phyloP scores from a whole-genome alignment of 176 grass and related monocot genomes.

The Tuctoria greenei region DNA sequence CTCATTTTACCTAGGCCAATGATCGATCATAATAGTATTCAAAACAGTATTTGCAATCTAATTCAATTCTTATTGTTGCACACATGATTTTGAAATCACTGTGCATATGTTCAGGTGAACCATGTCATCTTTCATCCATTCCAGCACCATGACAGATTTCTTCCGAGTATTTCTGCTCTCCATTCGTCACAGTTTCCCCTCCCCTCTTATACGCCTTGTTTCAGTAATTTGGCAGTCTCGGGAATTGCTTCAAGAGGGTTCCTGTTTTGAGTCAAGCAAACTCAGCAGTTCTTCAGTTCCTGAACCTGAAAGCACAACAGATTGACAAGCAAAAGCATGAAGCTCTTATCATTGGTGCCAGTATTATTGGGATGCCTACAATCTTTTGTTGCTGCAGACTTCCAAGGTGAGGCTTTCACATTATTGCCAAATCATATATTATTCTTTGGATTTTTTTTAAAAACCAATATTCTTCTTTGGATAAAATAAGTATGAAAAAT shows the following conservation, averaged over 20 bases:
- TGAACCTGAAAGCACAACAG: constrained; percentile 26
- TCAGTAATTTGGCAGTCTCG: not conserved
- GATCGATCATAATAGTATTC: not conserved
- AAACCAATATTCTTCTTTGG: not conserved
- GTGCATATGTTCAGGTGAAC: not conserved
- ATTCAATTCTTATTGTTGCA: not conserved
- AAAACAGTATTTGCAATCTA: not conserved
- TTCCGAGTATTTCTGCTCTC: constrained; percentile 2
- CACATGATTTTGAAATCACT: not conserved
- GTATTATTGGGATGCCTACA: constrained; percentile 41
- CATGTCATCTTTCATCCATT: not conserved
- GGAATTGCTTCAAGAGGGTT: not conserved
- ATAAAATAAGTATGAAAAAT: constrained; percentile 5
- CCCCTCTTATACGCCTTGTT: constrained; percentile 19
- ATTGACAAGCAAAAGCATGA: constrained; percentile 37
- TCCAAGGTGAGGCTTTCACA: constrained; percentile 46
- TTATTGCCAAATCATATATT: constrained; percentile 24
- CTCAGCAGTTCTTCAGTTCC: constrained; percentile 18
- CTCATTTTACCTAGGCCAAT: not conserved
- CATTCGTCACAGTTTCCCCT: constrained; percentile 16
- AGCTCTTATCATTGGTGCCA: constrained; percentile 37
- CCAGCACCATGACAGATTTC: not conserved
- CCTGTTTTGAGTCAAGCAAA: constrained; percentile 9
- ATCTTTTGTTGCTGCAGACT: constrained; percentile 28
- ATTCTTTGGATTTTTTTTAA: no score